phyloP scores from a whole-genome alignment of 192 early-diverging fungal species.

The Linnemannia schmuckeri region DNA sequence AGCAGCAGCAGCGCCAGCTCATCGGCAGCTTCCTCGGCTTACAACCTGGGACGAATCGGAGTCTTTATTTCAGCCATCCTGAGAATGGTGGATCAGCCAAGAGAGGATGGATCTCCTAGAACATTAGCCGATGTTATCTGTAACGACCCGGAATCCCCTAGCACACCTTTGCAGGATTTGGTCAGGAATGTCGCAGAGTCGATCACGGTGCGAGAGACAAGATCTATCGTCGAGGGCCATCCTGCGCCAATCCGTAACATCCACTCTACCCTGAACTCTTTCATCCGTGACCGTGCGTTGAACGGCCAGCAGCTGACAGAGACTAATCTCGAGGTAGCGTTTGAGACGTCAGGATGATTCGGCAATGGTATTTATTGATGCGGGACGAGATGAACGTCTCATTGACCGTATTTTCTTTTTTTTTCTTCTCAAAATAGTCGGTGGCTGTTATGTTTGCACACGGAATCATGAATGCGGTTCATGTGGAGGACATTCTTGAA shows the following conservation, averaged over 20 bases:
- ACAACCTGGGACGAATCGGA: slow-evolving; percentile 54
- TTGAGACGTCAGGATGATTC: neutral
- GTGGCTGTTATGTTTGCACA: slow-evolving; percentile 54
- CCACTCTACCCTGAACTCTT: slow-evolving; percentile 37
- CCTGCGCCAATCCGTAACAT: slow-evolving; percentile 53
- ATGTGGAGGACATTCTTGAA: slow-evolving; percentile 43
- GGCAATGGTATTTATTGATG: neutral
- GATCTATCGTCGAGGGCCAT: slow-evolving; percentile 48
- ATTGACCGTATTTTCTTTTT: neutral
- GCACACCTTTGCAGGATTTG: slow-evolving; percentile 40
- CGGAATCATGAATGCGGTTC: slow-evolving; percentile 54
- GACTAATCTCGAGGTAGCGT: slow-evolving; percentile 47
- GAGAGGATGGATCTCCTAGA: slow-evolving; percentile 52
- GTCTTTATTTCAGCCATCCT: slow-evolving; percentile 52
- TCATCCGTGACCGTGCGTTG: slow-evolving; percentile 47
- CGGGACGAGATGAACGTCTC: neutral
- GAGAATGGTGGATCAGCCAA: slow-evolving; percentile 57
- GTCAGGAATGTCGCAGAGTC: slow-evolving; percentile 50
- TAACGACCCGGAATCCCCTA: slow-evolving; percentile 36
- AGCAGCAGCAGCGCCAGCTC: slow-evolving; percentile 8
- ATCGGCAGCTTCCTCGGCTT: slow-evolving; percentile 28
- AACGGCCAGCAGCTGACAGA: slow-evolving; percentile 51
- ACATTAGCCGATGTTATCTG: slow-evolving; percentile 55
- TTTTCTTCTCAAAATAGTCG: slow-evolving; percentile 16
- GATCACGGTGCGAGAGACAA: slow-evolving; percentile 47